A percentile compares a stretch with the other conserved stretches of the same genome.
Evolutionary conservation across 441 rosid species (phyloP).

Genomic region (Gossypium aridum): DNA sequence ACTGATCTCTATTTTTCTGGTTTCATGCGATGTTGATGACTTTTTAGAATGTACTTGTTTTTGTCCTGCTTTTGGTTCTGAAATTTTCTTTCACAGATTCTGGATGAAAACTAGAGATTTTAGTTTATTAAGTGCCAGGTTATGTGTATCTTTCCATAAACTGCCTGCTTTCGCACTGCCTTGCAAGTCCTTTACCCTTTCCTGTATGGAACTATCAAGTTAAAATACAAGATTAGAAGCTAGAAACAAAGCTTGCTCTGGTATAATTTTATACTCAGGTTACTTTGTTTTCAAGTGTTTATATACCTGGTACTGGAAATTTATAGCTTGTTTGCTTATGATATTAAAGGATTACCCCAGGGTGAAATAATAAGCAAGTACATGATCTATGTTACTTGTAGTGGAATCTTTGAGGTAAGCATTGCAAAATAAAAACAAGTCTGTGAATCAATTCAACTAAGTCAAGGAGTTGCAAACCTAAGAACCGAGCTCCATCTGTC

Average conservation of each 20-base stretch:
- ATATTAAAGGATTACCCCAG: background rate
- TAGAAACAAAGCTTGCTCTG: background rate
- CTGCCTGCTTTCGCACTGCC: background rate
- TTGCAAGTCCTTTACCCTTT: background rate
- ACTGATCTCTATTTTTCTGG: background rate
- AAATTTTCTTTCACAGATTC: background rate
- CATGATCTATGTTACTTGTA: background rate
- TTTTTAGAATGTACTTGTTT: background rate
- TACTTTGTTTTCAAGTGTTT: background rate
- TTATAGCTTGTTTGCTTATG: background rate
- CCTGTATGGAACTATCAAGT: background rate
- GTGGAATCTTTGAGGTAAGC: background rate
- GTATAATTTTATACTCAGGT: background rate
- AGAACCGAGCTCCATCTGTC: too few relatives aligned
- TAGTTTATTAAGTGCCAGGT: background rate
- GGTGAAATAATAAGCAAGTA: background rate
- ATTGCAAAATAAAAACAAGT: background rate
- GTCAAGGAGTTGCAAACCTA: background rate
- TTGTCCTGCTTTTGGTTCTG: background rate
- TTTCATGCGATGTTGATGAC: background rate
- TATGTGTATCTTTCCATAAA: background rate
- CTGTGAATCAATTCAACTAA: background rate
- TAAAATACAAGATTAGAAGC: background rate
- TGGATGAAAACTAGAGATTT: conserved; percentile 1
- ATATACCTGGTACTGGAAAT: background rate